A percentile compares a stretch with the other conserved stretches of the same genome.
phyloP scores from a whole-genome alignment of 163 green algal genomes.

The Coccomyxa subellipsoidea region DNA sequence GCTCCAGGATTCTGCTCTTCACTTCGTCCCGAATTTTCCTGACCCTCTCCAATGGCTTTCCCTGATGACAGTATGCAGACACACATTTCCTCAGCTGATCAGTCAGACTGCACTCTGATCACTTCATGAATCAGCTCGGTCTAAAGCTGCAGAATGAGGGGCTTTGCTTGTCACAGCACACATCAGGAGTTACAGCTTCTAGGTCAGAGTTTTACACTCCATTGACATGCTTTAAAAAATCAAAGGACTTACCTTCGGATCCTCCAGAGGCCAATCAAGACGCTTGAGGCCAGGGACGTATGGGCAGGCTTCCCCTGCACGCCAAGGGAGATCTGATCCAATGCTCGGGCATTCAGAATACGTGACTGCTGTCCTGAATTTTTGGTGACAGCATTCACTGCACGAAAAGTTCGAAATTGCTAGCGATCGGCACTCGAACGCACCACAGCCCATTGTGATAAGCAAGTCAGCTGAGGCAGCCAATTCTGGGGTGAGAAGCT shows the following conservation, averaged over 20 bases:
- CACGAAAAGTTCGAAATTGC: no score
- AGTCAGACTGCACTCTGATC: no score
- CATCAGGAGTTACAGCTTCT: background rate
- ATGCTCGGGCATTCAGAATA: background rate
- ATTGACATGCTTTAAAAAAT: background rate
- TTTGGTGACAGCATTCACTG: no score
- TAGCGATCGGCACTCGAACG: no score
- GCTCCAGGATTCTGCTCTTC: background rate
- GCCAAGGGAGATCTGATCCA: background rate
- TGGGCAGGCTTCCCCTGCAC: conserved; percentile 17
- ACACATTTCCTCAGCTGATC: no score
- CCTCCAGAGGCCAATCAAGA: conserved; percentile 23
- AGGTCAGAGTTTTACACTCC: no score
- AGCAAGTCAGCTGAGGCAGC: conserved; percentile 3
- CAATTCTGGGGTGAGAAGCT: conserved; percentile 20
- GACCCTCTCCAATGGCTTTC: conserved; percentile 14
- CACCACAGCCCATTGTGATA: conserved; percentile 27
- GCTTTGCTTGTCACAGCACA: background rate
- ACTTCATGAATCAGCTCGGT: no score
- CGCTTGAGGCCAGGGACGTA: conserved; percentile 13
- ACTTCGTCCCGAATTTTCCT: conserved; percentile 18
- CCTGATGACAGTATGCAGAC: background rate
- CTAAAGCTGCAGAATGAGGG: no score
- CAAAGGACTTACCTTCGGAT: conserved; percentile 17
- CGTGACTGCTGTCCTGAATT: background rate